phyloP scores from a whole-genome alignment of 1,139 yeast genomes.

The Protomyces gravidus region DNA sequence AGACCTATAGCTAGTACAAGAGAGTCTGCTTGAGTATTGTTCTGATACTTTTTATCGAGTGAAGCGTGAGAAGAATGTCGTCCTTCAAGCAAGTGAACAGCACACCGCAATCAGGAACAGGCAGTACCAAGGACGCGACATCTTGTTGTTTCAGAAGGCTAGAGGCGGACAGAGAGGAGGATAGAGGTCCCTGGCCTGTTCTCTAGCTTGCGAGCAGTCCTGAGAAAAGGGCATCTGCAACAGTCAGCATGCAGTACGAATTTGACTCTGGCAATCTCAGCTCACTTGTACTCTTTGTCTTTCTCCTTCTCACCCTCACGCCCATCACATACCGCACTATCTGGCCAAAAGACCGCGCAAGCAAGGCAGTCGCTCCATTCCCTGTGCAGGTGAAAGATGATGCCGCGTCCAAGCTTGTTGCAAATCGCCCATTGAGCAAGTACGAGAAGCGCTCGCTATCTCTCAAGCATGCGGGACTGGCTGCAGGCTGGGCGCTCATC shows the following conservation, averaged over 20 bases:
- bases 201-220: no score
- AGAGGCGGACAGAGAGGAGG: neutral
- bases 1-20: neutral
- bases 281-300: constrained; percentile 21
- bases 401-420: neutral
- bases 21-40: no score
- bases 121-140: neutral
- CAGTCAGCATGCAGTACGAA: constrained; percentile 21
- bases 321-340: constrained; percentile 12
- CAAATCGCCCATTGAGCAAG: constrained; percentile 3
- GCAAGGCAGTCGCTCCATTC: neutral
- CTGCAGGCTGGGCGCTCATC: constrained; percentile 27
- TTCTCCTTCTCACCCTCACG: constrained; percentile 10
- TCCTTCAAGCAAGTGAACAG: no score
- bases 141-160: neutral
- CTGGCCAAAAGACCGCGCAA: constrained; percentile 3
- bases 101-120: neutral
- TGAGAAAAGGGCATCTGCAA: no score
- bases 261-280: constrained; percentile 20
- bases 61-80: neutral
- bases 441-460: constrained; percentile 4
- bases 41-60: no score
- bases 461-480: constrained; percentile 4
- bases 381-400: constrained; percentile 10
- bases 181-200: no score